Conservation (phyloP, 331 rosid genomes). For the Malus hybrid region DNA sequence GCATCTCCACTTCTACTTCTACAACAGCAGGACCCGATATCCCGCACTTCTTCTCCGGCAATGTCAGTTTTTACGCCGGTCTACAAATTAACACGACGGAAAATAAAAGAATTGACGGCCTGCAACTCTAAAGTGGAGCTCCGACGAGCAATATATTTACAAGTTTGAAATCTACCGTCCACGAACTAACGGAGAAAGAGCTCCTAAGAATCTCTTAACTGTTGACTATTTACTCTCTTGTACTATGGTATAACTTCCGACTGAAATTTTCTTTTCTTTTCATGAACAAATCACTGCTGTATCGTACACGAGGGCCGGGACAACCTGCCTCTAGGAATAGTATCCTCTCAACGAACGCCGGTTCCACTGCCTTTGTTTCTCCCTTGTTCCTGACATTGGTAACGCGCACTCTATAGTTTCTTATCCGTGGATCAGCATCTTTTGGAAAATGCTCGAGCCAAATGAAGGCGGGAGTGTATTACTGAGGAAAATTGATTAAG, state of each 20-base stretch:
- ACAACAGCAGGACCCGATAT: not conserved
- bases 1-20: not conserved
- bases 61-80: slow-evolving; percentile 1
- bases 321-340: slow-evolving; percentile 10
- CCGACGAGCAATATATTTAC: slow-evolving; percentile 49
- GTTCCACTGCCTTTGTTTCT: slow-evolving; percentile 14
- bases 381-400: slow-evolving; percentile 11
- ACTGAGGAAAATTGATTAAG: slow-evolving; percentile 15
- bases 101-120: slow-evolving; percentile 54
- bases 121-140: slow-evolving; percentile 43
- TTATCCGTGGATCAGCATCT: slow-evolving; percentile 11
- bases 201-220: slow-evolving; percentile 34
- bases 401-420: slow-evolving; percentile 22
- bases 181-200: slow-evolving; percentile 26
- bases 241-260: slow-evolving; percentile 29
- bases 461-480: slow-evolving; percentile 18
- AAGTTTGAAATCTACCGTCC: slow-evolving; percentile 30
- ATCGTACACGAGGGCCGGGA: slow-evolving; percentile 19
- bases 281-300: slow-evolving; percentile 24
- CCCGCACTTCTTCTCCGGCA: not conserved
- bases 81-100: slow-evolving; percentile 21
- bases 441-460: slow-evolving; percentile 25
- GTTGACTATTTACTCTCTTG: slow-evolving; percentile 41
- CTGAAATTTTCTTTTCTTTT: slow-evolving; percentile 8
- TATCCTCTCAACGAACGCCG: slow-evolving; percentile 16